Percentiles rank a stretch among this genome's conserved stretches.
These are phyloP conservation scores for Arthroderma sp. DNA, from an alignment of 2,329 filamentous ascomycete genomes.

Conservation along the genomic window DNA sequence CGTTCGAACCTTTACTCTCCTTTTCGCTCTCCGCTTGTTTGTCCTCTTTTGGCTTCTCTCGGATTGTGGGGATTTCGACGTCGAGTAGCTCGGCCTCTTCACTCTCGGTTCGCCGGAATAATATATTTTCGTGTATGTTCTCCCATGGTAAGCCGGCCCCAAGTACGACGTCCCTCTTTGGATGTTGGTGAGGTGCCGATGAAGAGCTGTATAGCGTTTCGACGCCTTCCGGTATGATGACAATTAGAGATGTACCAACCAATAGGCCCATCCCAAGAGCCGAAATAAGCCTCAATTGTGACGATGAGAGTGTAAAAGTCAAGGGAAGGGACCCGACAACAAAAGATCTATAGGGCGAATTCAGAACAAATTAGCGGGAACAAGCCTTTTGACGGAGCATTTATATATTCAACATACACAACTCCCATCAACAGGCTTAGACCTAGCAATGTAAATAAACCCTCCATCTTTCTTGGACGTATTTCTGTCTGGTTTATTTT, in stretches of 20 bases:
- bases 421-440: constrained; percentile 53
- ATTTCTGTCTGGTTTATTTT: background rate
- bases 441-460: constrained; percentile 50
- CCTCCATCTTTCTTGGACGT: constrained; percentile 40
- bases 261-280: constrained; percentile 87
- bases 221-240: constrained; percentile 94
- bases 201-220: constrained; percentile 64
- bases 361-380: background rate
- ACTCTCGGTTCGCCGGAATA: background rate
- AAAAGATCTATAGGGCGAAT: constrained; percentile 57
- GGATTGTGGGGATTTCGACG: background rate
- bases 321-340: constrained; percentile 82
- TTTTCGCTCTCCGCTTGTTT: background rate
- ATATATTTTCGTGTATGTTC: background rate
- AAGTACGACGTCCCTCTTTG: constrained; percentile 10
- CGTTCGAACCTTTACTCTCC: background rate
- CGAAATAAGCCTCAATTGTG: constrained; percentile 77
- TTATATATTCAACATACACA: constrained; percentile 35
- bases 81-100: background rate
- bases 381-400: background rate
- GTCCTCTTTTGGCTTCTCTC: background rate
- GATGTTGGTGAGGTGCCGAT: constrained; percentile 20
- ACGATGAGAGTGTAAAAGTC: constrained; percentile 73
- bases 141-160: constrained; percentile 8
- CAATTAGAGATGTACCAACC: constrained; percentile 86